Conservation (phyloP, 2,329 filamentous ascomycete species). For the Keithomyces neogunnii region DNA sequence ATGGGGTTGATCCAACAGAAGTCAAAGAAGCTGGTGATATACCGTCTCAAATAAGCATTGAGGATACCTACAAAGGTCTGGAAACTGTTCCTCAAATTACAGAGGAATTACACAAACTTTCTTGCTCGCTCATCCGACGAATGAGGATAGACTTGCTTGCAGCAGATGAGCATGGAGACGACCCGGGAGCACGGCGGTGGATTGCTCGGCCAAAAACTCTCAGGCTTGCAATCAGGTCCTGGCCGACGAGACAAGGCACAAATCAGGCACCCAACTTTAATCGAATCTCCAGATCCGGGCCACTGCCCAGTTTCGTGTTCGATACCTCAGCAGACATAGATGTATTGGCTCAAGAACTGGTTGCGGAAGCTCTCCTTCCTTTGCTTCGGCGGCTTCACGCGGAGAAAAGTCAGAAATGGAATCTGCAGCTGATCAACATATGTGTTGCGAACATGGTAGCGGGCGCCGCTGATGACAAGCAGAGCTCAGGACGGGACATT, state of each 20-base stretch:
- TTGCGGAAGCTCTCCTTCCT: conserved; percentile 57
- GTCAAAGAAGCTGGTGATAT: conserved; percentile 64
- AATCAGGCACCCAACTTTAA: conserved; percentile 51
- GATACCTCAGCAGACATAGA: conserved; percentile 49
- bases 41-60: conserved; percentile 86
- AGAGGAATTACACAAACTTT: conserved; percentile 60
- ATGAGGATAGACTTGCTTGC: conserved; percentile 71
- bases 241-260: conserved; percentile 21
- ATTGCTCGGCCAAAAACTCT: conserved; percentile 73
- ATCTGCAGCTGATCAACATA: conserved; percentile 76
- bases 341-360: conserved; percentile 56
- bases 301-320: conserved; percentile 69
- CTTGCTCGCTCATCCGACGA: conserved; percentile 62
- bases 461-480: conserved; percentile 39
- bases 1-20: conserved; percentile 69
- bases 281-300: conserved; percentile 66
- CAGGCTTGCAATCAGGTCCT: conserved; percentile 68
- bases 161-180: conserved; percentile 29
- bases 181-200: conserved; percentile 45
- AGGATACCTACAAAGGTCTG: conserved; percentile 78
- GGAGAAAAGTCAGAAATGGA: conserved; percentile 59
- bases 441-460: conserved; percentile 78
- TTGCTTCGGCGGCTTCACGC: conserved; percentile 70
- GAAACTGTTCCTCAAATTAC: conserved; percentile 54
- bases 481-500: conserved; percentile 65